These are phyloP conservation scores for Clonostachys rosea DNA, from an alignment of 2,329 filamentous ascomycete species.

Conservation along the genomic window DNA sequence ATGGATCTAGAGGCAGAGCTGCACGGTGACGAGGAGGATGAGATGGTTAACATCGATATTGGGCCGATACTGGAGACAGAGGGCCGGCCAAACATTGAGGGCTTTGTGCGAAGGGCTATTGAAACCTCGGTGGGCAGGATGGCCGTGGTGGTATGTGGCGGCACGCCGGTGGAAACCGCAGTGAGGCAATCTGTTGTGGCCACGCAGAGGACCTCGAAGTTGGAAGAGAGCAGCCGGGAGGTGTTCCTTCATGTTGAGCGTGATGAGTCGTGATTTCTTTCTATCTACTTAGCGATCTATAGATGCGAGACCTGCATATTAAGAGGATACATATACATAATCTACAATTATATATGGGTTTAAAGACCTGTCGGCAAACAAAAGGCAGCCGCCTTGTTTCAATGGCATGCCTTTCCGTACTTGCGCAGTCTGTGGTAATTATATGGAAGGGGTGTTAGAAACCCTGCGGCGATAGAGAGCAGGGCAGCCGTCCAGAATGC, in stretches of 20 bases:
- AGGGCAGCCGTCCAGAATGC: slow-evolving; percentile 46
- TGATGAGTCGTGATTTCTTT: too few species aligned
- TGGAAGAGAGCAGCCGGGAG: too few species aligned
- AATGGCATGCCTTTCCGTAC: slow-evolving; percentile 43
- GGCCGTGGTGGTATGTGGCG: too few species aligned
- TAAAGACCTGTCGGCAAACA: too few species aligned
- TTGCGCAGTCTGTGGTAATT: slow-evolving; percentile 44
- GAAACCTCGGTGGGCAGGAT: neutral
- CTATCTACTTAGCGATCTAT: too few species aligned
- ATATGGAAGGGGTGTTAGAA: slow-evolving; percentile 45
- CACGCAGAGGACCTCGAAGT: too few species aligned
- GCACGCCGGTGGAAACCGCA: too few species aligned
- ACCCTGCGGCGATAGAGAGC: slow-evolving; percentile 35
- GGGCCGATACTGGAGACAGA: neutral
- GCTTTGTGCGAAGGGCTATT: neutral
- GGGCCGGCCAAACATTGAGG: neutral
- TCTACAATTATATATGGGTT: too few species aligned
- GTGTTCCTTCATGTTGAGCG: too few species aligned
- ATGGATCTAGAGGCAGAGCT: neutral
- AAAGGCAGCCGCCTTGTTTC: slow-evolving; percentile 2
- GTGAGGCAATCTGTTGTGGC: too few species aligned
- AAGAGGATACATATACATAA: too few species aligned
- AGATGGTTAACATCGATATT: neutral
- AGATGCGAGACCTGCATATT: too few species aligned
- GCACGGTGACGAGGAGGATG: neutral